These are phyloP conservation scores for Aureobasidium sp. DNA, from an alignment of 2,329 filamentous ascomycete species.

Conservation along the genomic window DNA sequence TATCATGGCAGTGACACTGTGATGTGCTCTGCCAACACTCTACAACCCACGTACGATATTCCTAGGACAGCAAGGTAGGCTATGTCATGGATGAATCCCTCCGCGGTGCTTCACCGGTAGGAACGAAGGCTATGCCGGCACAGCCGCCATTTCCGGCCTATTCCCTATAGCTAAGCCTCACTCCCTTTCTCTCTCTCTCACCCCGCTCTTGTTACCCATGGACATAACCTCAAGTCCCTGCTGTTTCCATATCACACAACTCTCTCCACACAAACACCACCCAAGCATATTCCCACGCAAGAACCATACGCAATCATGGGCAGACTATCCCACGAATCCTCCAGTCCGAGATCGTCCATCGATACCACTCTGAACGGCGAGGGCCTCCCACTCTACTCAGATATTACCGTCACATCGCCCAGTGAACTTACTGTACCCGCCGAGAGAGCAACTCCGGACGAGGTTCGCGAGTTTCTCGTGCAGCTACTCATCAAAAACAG, in stretches of 20 bases:
- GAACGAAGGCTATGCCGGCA: not conserved
- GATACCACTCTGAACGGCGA: not conserved
- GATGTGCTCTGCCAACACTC: too few relatives aligned
- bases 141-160: not conserved
- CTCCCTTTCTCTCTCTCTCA: not conserved
- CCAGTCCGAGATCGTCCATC: not conserved
- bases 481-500: slow-evolving; percentile 6
- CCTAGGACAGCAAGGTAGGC: too few relatives aligned
- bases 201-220: not conserved
- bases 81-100: not conserved
- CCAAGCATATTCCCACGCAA: too few relatives aligned
- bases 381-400: not conserved
- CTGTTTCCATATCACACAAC: too few relatives aligned
- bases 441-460: slow-evolving; percentile 16
- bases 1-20: too few relatives aligned
- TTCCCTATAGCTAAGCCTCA: not conserved
- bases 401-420: not conserved
- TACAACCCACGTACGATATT: too few relatives aligned
- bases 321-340: not conserved
- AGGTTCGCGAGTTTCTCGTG: slow-evolving; percentile 18
- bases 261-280: too few relatives aligned
- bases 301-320: not conserved
- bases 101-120: not conserved
- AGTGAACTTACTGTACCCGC: not conserved
- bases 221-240: not conserved